Conservation (phyloP, 257 asterid species). For the Nicotiana attenuata region DNA sequence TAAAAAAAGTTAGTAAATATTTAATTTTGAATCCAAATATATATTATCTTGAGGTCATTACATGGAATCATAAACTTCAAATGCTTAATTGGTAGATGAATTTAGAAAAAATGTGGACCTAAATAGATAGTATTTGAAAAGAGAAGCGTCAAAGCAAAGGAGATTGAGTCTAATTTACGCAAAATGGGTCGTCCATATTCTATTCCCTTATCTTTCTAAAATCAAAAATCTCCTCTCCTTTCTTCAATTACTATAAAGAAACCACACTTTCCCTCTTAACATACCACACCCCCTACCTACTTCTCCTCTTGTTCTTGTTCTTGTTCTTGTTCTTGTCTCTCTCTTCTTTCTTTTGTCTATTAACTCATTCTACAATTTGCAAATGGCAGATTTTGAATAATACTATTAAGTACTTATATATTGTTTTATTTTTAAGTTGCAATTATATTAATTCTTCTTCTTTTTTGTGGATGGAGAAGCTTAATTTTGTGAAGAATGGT, state of each 20-base stretch:
- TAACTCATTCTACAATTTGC: not conserved
- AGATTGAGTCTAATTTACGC: constrained; percentile 81
- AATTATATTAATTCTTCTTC: too few relatives aligned
- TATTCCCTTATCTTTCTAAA: constrained; percentile 20
- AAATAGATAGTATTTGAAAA: too few relatives aligned
- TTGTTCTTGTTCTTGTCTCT: not conserved
- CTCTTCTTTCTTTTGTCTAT: not conserved
- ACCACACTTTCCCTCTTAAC: constrained; percentile 5
- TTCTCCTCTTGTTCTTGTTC: not conserved
- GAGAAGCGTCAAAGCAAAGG: not conserved
- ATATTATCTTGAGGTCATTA: too few relatives aligned
- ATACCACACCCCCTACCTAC: not conserved
- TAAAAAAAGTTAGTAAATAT: too few relatives aligned
- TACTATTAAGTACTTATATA: not conserved
- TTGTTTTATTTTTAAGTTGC: not conserved
- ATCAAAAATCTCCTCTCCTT: not conserved
- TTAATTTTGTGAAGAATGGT: constrained; percentile 48
- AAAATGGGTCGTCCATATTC: constrained; percentile 28
- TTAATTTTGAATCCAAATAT: too few relatives aligned
- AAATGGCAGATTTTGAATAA: not conserved
- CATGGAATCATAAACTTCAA: too few relatives aligned
- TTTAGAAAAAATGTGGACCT: too few relatives aligned
- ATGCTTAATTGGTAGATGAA: too few relatives aligned
- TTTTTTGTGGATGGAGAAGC: constrained; percentile 36
- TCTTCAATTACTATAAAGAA: constrained; percentile 5